phyloP scores from a whole-genome alignment of 192 early-diverging fungal species.

The Anaeromyces robustus region DNA sequence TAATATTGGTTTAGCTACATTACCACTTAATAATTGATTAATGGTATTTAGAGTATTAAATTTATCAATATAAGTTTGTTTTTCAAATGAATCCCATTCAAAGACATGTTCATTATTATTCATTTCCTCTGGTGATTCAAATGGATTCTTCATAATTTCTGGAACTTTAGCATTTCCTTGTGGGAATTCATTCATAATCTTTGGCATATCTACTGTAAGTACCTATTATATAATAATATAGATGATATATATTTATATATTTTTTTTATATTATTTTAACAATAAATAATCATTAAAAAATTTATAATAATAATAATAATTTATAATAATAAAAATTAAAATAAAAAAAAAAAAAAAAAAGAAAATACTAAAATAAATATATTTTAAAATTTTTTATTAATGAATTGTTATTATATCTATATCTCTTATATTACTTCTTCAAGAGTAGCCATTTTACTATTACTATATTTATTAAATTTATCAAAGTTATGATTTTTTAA shows the following conservation, averaged over 20 bases:
- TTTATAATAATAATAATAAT: no score
- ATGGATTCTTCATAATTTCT: constrained; percentile 37
- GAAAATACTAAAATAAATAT: no score
- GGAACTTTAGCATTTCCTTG: constrained; percentile 16
- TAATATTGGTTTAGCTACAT: constrained; percentile 34
- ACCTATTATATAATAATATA: no score
- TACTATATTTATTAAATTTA: constrained; percentile 60
- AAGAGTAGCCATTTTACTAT: constrained; percentile 40
- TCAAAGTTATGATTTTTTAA: constrained; percentile 61
- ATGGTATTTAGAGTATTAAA: constrained; percentile 31
- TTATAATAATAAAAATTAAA: background rate
- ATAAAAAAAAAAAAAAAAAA: background rate
- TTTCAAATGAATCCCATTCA: constrained; percentile 42
- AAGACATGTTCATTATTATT: constrained; percentile 10
- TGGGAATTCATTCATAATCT: constrained; percentile 63
- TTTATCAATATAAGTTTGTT: constrained; percentile 17
- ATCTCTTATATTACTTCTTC: constrained; percentile 42
- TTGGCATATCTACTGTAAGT: constrained; percentile 51
- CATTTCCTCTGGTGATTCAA: constrained; percentile 15
- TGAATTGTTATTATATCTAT: no score
- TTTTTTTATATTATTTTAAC: no score
- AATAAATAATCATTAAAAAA: no score
- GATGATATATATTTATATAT: no score
- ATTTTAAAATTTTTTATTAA: no score
- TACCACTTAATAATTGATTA: constrained; percentile 38